Percentiles rank a stretch among this genome's conserved stretches.
Evolutionary conservation across 2,329 filamentous ascomycete genomes (phyloP).

Genomic region (Fusarium xyrophilum): DNA sequence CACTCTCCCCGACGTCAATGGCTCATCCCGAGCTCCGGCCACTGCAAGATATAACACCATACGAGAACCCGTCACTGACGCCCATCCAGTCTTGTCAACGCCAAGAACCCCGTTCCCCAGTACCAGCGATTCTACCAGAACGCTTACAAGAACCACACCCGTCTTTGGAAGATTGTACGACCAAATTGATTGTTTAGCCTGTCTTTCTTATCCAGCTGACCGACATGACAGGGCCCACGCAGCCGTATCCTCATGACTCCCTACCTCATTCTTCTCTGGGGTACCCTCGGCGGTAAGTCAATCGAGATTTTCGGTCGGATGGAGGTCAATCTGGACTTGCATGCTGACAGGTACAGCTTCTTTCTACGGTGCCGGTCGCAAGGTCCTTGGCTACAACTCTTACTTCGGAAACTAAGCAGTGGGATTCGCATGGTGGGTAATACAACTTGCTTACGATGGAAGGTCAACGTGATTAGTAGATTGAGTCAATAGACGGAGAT

Average conservation of each 20-base stretch:
- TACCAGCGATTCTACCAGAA: constrained; percentile 78
- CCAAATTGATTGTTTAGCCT: constrained; percentile 19
- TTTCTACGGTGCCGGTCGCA: constrained; percentile 77
- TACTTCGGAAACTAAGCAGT: constrained; percentile 67
- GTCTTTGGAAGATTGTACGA: constrained; percentile 80
- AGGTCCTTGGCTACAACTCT: constrained; percentile 79
- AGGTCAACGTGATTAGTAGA: constrained; percentile 34
- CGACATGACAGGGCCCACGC: constrained; percentile 62
- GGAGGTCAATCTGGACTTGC: not conserved
- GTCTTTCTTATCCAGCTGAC: constrained; percentile 30
- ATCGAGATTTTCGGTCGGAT: not conserved
- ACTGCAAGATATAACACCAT: constrained; percentile 35
- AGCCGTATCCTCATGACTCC: constrained; percentile 71
- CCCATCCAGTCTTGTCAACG: constrained; percentile 65
- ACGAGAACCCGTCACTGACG: constrained; percentile 42
- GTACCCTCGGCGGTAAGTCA: constrained; percentile 66
- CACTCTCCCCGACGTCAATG: constrained; percentile 38
- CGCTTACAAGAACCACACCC: constrained; percentile 71
- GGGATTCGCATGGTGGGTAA: constrained; percentile 7
- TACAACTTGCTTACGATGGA: constrained; percentile 19
- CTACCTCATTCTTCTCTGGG: constrained; percentile 71
- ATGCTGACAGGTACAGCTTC: constrained; percentile 49
- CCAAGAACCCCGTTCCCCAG: constrained; percentile 77
- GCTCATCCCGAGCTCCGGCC: constrained; percentile 21
- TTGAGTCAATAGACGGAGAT: constrained; percentile 40